These are phyloP conservation scores for Pigoraptor vietnamica DNA, from an alignment of 78 protist genomes.

Conservation along the genomic window DNA sequence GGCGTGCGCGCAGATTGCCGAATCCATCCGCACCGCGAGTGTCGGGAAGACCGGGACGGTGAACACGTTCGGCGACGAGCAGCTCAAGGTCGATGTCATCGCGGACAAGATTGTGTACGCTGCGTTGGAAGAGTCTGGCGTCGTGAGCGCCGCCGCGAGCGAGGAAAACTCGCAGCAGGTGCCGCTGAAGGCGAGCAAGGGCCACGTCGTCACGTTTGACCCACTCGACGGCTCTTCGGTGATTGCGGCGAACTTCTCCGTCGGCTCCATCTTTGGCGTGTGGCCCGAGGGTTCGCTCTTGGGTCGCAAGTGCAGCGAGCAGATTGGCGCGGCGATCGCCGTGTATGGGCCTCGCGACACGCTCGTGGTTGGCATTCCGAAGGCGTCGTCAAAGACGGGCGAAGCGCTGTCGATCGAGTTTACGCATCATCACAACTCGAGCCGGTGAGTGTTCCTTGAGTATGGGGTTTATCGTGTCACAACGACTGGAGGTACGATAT, in stretches of 20 bases:
- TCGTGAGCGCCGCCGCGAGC: not conserved
- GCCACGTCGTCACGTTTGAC: slow-evolving; percentile 54
- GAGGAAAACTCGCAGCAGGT: not conserved
- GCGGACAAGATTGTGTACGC: not conserved
- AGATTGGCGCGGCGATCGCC: slow-evolving; percentile 67
- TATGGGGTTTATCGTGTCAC: no score
- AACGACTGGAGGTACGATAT: slow-evolving; percentile 42
- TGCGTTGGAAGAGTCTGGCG: not conserved
- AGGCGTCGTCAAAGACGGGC: slow-evolving; percentile 2
- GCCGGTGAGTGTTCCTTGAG: not conserved
- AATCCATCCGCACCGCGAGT: not conserved
- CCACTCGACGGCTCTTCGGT: slow-evolving; percentile 78
- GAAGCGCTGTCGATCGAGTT: not conserved
- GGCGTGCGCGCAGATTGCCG: not conserved
- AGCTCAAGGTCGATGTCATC: slow-evolving; percentile 2
- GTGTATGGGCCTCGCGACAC: slow-evolving; percentile 71
- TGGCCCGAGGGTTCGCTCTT: slow-evolving; percentile 34
- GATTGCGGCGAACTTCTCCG: slow-evolving; percentile 67
- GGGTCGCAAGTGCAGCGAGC: slow-evolving; percentile 45
- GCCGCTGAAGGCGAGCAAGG: not conserved
- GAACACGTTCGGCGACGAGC: not conserved
- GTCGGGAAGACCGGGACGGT: not conserved
- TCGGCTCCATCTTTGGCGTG: slow-evolving; percentile 84
- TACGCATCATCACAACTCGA: not conserved
- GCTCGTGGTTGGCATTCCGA: slow-evolving; percentile 67